Base-by-base conservation (phyloP, 192 early-diverging fungal genomes). In the Entomortierella beljakovae region DNA sequence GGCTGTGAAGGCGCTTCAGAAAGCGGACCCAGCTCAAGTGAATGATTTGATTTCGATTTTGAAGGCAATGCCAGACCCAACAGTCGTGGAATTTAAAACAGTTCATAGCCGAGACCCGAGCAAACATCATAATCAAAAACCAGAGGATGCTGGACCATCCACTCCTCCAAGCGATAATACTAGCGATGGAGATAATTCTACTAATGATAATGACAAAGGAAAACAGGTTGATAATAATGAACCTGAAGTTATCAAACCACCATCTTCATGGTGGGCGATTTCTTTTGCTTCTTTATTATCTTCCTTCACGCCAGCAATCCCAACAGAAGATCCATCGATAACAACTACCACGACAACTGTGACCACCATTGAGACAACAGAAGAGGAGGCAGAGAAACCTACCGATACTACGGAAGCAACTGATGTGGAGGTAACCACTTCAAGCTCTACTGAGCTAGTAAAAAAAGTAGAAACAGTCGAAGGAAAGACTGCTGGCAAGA, bases 61-160 rank as follows among this genome's bases (percentile, higher is more conserved):
- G 5, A 83, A 83, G 23, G 71, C 77, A 31, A 83, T 83, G 82
- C 82, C 82, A 9, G 77, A 83, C 33, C 82, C 77, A 28, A 59
- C 68, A 9, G 70, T 83, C 1, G 57, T 61, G 10, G 74, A 73
- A 28, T 79, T 79, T 62, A 70, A 69, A 26, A 48, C 61, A 9
- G 62, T 79, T 6, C 75, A 79, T 49, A 59, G 28, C 50, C 61
- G 75, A 9, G 75, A 79, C 18, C 50, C 33, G 31, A 79, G 75
- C 40, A 61, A 49, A 34, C 60, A 79, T 5, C 66, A 79, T 1
- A 49, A 53, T 13, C 32, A 15, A 43, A n/a, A 59, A 35, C 18
- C 60, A 38, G 28, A 35, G 23, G 26, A 60, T 31, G 51, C 52
- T 18, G 33, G 29, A 53, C 11, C 8, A 58, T 3, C 43, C 1